Conservation (phyloP, 1,284 basidiomycete genomes). For the Pseudozyma hubeiensis region DNA sequence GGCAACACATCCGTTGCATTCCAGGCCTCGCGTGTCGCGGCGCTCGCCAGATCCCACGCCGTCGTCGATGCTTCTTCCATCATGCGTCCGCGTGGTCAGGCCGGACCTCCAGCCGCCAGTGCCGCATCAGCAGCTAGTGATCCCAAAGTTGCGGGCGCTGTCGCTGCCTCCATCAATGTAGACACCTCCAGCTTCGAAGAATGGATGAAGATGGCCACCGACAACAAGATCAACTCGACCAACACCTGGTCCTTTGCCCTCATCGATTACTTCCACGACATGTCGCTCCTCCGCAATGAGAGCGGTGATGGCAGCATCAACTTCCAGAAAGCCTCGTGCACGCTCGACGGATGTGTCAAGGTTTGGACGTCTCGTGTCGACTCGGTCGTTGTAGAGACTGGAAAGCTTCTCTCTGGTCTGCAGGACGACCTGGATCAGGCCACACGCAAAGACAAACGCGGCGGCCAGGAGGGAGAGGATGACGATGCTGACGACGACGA, state of each 20-base stretch:
- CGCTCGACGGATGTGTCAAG: slow-evolving; percentile 98
- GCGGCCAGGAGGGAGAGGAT: slow-evolving; percentile 70
- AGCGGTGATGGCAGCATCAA: slow-evolving; percentile 77
- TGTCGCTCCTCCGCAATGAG: slow-evolving; percentile 82
- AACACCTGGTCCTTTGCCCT: slow-evolving; percentile 99
- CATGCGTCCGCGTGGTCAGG: slow-evolving; percentile 45
- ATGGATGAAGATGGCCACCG: slow-evolving; percentile 99
- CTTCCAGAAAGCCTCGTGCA: slow-evolving; percentile 97
- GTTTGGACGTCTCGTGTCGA: slow-evolving; percentile 99
- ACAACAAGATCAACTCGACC: slow-evolving; percentile 98
- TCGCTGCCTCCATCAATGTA: slow-evolving; percentile 53
- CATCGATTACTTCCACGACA: slow-evolving; percentile 99
- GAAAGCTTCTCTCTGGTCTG: slow-evolving; percentile 91
- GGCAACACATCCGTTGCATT: slow-evolving; percentile 45
- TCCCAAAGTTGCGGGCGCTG: slow-evolving; percentile 15
- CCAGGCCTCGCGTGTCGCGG: slow-evolving; percentile 46
- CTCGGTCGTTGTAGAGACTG: slow-evolving; percentile 94
- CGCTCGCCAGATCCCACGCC: slow-evolving; percentile 44
- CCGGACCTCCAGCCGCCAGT: slow-evolving; percentile 11
- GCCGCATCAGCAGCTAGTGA: slow-evolving; percentile 13
- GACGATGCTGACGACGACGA: slow-evolving; percentile 69
- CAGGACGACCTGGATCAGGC: slow-evolving; percentile 72
- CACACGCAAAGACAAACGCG: slow-evolving; percentile 39
- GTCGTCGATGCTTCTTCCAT: slow-evolving; percentile 45
- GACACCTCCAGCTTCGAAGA: slow-evolving; percentile 76